phyloP scores from a whole-genome alignment of 164 flowering plant species.

The Liriodendron chinense region DNA sequence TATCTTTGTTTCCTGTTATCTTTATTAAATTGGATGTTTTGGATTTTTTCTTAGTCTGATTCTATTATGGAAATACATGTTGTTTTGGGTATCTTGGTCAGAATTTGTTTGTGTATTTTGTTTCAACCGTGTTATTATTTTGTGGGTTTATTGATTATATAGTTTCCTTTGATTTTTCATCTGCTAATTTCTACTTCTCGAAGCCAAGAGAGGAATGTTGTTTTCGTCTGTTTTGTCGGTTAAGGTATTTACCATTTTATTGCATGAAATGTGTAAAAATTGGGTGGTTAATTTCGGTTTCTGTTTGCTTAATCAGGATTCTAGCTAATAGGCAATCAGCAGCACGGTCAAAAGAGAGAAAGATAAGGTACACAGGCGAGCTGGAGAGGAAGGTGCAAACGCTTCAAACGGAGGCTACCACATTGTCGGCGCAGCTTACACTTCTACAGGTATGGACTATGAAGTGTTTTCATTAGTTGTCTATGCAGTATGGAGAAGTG shows the following conservation, averaged over 20 bases:
- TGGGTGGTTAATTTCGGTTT: not conserved
- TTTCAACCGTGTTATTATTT: not conserved
- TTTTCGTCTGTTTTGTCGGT: not conserved
- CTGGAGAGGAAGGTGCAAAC: slow-evolving; percentile 27
- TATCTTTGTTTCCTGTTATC: not conserved
- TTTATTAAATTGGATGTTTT: too few relatives aligned
- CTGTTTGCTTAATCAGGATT: slow-evolving; percentile 45
- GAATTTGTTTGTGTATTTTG: not conserved
- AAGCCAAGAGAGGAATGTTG: not conserved
- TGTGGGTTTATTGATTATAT: not conserved
- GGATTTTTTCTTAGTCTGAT: not conserved
- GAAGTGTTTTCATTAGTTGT: not conserved
- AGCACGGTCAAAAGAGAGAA: slow-evolving; percentile 93
- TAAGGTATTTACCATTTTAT: not conserved
- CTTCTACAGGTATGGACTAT: slow-evolving; percentile 64
- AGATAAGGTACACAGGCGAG: slow-evolving; percentile 55
- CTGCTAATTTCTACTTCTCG: not conserved
- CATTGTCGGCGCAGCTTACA: slow-evolving; percentile 36
- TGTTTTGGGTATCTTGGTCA: too few relatives aligned
- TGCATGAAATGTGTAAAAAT: too few relatives aligned
- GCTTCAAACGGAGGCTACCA: slow-evolving; percentile 29
- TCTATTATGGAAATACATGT: too few relatives aligned
- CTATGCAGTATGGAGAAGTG: not conserved
- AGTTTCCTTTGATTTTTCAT: not conserved
- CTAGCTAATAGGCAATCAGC: slow-evolving; percentile 96